phyloP scores from a whole-genome alignment of 78 protist species.

The Pigoraptor vietnamica region DNA sequence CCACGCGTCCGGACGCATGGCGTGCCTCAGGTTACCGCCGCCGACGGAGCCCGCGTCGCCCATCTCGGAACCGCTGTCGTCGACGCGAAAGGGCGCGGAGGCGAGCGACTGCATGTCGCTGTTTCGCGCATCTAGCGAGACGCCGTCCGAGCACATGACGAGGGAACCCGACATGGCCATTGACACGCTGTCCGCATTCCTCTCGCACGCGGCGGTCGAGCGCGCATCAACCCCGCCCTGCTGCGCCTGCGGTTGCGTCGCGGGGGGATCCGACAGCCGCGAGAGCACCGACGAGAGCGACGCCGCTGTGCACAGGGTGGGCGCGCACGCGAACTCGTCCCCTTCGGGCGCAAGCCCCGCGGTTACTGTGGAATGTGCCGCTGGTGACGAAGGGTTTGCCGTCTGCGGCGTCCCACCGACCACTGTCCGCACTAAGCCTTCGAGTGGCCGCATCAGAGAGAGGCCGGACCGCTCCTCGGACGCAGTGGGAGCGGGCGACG shows the following conservation, averaged over 20 bases:
- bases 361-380: background rate
- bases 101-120: background rate
- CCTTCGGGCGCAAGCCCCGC: background rate
- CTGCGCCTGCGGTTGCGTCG: no score
- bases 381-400: background rate
- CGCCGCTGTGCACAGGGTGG: background rate
- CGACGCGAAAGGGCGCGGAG: background rate
- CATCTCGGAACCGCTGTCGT: background rate
- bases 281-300: background rate
- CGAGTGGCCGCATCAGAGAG: background rate
- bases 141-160: background rate
- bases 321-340: background rate
- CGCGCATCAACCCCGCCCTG: no score
- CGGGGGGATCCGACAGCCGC: background rate
- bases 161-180: background rate
- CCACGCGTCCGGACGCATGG: background rate
- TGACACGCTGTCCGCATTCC: background rate
- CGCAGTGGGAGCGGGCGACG: no score
- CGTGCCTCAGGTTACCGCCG: no score
- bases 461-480: no score
- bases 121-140: background rate
- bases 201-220: background rate
- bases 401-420: background rate
- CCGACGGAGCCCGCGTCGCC: no score
- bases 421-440: background rate